These are phyloP conservation scores for Plasmodium inui DNA, from an alignment of 169 alveolate species.

Conservation along the genomic window DNA sequence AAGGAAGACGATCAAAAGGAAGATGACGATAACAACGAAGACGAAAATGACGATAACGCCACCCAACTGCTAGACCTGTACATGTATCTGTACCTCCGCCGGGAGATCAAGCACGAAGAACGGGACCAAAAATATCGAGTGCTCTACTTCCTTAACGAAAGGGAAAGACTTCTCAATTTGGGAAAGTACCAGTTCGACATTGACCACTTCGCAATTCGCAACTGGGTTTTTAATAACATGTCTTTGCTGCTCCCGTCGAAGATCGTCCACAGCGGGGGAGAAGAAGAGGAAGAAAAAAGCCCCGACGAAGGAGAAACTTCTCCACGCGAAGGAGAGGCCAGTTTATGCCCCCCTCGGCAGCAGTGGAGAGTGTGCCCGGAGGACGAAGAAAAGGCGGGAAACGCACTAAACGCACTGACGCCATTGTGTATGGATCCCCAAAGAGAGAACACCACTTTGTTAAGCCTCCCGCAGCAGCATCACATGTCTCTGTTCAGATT, in stretches of 20 bases:
- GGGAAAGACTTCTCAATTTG: constrained; percentile 21
- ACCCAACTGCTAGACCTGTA: constrained; percentile 11
- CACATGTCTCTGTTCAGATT: constrained; percentile 32
- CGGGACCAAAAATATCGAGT: constrained; percentile 1
- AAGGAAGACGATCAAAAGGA: not conserved
- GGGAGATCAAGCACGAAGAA: not conserved
- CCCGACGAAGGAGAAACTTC: not conserved
- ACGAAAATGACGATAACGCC: not conserved
- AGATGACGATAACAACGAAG: not conserved
- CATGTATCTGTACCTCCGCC: constrained; percentile 35
- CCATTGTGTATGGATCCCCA: not conserved
- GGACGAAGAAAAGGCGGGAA: not conserved
- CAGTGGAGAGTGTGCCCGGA: not conserved
- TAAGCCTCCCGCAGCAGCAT: constrained; percentile 7
- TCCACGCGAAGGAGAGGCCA: not conserved
- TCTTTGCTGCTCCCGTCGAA: constrained; percentile 20
- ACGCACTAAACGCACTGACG: not conserved
- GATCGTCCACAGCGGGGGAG: not conserved
- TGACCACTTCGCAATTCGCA: constrained; percentile 17
- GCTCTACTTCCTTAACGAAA: constrained; percentile 19
- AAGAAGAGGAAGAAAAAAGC: not conserved
- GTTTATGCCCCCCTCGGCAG: not conserved
- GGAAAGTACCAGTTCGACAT: constrained; percentile 9
- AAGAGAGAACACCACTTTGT: not conserved
- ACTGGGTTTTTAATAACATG: constrained; percentile 46